Percentiles rank a stretch among this genome's conserved stretches.
These are phyloP conservation scores for Ceratobasidium papillatum DNA, from an alignment of 1,284 basidiomycete genomes.

Conservation along the genomic window DNA sequence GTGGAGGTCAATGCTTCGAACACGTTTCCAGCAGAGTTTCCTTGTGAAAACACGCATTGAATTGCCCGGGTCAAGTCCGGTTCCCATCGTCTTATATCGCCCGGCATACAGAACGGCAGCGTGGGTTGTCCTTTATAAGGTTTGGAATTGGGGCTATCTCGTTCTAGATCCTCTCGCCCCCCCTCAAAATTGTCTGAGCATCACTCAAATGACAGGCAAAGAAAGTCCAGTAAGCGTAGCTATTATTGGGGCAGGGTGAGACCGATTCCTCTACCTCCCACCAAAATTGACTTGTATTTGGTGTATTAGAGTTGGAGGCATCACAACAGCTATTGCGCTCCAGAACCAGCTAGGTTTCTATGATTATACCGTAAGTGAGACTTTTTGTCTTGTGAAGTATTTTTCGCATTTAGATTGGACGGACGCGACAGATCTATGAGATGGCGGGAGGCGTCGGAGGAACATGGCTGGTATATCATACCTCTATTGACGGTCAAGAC, in stretches of 20 bases:
- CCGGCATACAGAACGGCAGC: neutral
- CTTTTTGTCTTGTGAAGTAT: neutral
- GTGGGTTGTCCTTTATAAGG: neutral
- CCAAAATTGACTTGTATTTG: neutral
- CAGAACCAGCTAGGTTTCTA: constrained; percentile 19
- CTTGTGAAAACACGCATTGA: neutral
- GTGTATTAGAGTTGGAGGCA: constrained; percentile 3
- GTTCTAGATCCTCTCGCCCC: neutral
- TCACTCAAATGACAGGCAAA: neutral
- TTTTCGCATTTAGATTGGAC: neutral
- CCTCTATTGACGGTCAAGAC: too few species aligned
- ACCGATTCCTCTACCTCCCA: neutral
- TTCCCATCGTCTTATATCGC: too few species aligned
- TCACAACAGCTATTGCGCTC: constrained; percentile 20
- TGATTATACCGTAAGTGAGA: neutral
- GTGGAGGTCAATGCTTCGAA: neutral
- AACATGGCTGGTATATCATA: constrained; percentile 21
- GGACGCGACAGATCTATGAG: constrained; percentile 6
- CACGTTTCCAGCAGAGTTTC: neutral
- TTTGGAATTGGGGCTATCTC: neutral
- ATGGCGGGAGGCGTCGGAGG: constrained; percentile 19
- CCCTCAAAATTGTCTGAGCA: neutral
- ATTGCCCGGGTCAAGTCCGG: too few species aligned
- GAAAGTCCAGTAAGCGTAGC: neutral
- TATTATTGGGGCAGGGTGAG: constrained; percentile 17